These are phyloP conservation scores for Coriaria nepalensis DNA, from an alignment of 306 rosid genomes.

Conservation along the genomic window DNA sequence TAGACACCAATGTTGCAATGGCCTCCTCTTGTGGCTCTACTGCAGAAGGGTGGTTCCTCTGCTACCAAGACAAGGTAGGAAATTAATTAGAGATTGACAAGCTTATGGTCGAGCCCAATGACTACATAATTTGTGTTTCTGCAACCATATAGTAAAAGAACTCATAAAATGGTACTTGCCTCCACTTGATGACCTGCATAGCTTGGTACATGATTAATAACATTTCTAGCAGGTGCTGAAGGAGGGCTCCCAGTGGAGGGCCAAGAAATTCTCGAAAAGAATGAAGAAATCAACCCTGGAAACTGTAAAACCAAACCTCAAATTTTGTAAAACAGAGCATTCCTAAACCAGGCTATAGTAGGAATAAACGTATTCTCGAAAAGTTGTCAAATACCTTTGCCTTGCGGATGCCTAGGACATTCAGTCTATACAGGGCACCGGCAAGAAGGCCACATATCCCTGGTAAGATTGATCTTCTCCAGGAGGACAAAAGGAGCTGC, in stretches of 20 bases:
- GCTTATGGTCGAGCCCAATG: no score
- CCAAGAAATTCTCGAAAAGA: conserved; percentile 58
- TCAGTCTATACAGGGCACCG: conserved; percentile 76
- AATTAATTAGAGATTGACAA: no score
- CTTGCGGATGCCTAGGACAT: conserved; percentile 70
- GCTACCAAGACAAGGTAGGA: conserved; percentile 12
- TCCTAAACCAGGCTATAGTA: conserved; percentile 6
- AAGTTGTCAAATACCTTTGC: conserved; percentile 51
- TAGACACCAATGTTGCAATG: conserved; percentile 67
- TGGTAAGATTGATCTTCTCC: conserved; percentile 85
- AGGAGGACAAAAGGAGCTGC: conserved; percentile 90
- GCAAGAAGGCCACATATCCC: conserved; percentile 90
- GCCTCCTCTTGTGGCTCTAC: conserved; percentile 69
- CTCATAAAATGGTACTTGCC: conserved; percentile 34
- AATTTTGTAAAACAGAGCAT: conserved; percentile 4
- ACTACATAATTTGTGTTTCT: no score
- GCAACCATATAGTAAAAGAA: neutral
- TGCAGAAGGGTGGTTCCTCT: conserved; percentile 64
- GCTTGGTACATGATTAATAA: conserved; percentile 39
- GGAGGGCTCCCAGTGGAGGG: conserved; percentile 59
- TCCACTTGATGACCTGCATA: conserved; percentile 53
- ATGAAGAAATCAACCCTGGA: conserved; percentile 57
- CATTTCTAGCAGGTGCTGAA: conserved; percentile 46
- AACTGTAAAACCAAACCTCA: conserved; percentile 35
- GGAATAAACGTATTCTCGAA: conserved; percentile 4